phyloP scores from a whole-genome alignment of 495 filamentous ascomycete species.

The Chaetomium fimeti region DNA sequence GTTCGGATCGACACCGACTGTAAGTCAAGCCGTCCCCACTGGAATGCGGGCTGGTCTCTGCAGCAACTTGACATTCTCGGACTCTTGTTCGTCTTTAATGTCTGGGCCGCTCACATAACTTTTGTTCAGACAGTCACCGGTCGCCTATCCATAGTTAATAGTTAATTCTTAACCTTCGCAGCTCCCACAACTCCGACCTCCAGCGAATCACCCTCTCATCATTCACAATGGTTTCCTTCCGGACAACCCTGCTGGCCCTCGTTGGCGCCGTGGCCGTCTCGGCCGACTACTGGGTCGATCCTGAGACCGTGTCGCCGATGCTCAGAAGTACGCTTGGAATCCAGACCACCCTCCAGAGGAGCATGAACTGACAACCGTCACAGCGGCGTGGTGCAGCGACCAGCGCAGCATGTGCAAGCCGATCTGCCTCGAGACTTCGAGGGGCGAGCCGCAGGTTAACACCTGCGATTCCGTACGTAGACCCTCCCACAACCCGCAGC shows the following conservation, averaged over 20 bases:
- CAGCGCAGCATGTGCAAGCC: slow-evolving; percentile 70
- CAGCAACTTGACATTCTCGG: slow-evolving; percentile 7
- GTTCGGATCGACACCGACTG: slow-evolving; percentile 4
- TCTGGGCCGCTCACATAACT: slow-evolving; percentile 16
- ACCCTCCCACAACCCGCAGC: not conserved
- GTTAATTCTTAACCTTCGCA: not conserved
- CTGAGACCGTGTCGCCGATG: slow-evolving; percentile 53
- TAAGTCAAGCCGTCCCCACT: slow-evolving; percentile 12
- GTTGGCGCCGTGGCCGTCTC: slow-evolving; percentile 45
- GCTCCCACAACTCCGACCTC: not conserved
- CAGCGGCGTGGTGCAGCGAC: slow-evolving; percentile 67
- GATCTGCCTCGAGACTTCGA: slow-evolving; percentile 69
- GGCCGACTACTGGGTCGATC: slow-evolving; percentile 59
- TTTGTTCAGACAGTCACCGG: slow-evolving; percentile 2
- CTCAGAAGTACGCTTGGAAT: slow-evolving; percentile 41
- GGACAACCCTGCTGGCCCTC: slow-evolving; percentile 45
- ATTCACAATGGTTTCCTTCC: slow-evolving; percentile 49
- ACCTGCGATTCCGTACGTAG: slow-evolving; percentile 67
- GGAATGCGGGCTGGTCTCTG: slow-evolving; percentile 14
- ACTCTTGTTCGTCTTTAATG: not conserved
- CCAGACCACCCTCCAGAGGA: not conserved
- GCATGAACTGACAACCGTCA: not conserved
- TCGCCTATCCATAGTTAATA: not conserved
- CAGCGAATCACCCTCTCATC: not conserved
- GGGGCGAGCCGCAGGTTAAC: slow-evolving; percentile 56